Evolutionary conservation across 2,329 filamentous ascomycete species (phyloP), one percentile per base, ranked within the genome.

Genomic region (Colletotrichum camelliae): DNA sequence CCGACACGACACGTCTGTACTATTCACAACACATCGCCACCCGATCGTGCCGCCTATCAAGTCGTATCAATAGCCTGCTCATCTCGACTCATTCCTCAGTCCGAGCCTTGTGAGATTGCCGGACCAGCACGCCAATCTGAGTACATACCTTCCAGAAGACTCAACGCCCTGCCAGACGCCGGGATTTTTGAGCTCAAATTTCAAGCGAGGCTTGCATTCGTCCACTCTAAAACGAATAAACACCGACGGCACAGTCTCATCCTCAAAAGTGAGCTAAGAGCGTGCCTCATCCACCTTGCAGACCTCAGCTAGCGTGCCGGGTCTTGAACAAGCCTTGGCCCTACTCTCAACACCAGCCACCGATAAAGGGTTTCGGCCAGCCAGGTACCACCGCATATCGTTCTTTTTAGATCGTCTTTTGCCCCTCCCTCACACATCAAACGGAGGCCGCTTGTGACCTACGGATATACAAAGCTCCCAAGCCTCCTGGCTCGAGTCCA

Each of bases 31-130:
- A 55, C 43, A 37, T 69, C 67, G 57, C 67, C 67, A 69, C 67
- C 21, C 31, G 16, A 16, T 21, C 37, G 15, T 33, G 27, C 35
- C 58, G 35, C 39, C 39, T 48, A 29, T 66, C 39, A 37, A 61
- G 48, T 29, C 57, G 39, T 7, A 13, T 57, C 58, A 33, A 61
- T n/a, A 52, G 43, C 43, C 43, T 21, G n/a, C 61, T 71, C 73
- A 75, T 33, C 64, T 60, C 75, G 48, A 37, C 75, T 52, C 72
- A 75, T 76, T 77, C 75, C 65, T 65, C 60, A 18, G 66, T 64
- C 35, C 52, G 29, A 29, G 74, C 24, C 74, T 72, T 31, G 64
- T 64, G 18, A 76, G 43, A 73, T 76, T 76, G 35, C 39, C 35
- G 39, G 64, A 60, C 57, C 27, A 29, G 21, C 35, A 64, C 15